phyloP scores from a whole-genome alignment of 2,329 filamentous ascomycete species.

The Hirsutella rhossiliensis region DNA sequence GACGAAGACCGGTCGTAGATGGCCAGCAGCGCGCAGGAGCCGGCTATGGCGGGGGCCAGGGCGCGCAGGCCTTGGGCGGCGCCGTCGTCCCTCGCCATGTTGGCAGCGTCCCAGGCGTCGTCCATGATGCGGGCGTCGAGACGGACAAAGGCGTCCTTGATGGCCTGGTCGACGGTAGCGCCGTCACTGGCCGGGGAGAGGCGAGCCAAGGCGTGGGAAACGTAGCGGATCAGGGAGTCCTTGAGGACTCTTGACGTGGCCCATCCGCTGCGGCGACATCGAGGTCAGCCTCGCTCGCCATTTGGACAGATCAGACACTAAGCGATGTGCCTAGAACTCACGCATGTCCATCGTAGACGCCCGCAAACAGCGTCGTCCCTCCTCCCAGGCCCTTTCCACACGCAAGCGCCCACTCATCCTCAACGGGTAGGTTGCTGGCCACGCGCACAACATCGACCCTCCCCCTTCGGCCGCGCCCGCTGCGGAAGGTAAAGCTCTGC shows the following conservation, averaged over 20 bases:
- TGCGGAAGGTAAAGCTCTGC: conserved; percentile 15
- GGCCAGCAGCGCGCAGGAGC: conserved; percentile 52
- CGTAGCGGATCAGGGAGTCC: conserved; percentile 26
- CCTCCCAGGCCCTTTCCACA: conserved; percentile 17
- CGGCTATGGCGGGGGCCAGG: conserved; percentile 27
- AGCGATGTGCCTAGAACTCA: conserved; percentile 15
- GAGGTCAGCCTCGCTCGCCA: background rate
- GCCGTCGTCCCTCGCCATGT: conserved; percentile 14
- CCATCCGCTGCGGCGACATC: conserved; percentile 19
- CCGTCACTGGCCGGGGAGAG: conserved; percentile 22
- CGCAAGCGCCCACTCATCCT: conserved; percentile 21
- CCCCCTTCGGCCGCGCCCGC: conserved; percentile 10
- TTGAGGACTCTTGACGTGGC: conserved; percentile 28
- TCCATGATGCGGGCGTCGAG: conserved; percentile 44
- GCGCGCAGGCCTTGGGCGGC: conserved; percentile 15
- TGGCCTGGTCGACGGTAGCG: conserved; percentile 37
- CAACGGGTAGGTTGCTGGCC: conserved; percentile 21
- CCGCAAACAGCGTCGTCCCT: conserved; percentile 17
- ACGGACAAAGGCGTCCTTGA: conserved; percentile 44
- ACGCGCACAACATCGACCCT: conserved; percentile 21
- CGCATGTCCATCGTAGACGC: conserved; percentile 38
- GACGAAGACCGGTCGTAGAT: conserved; percentile 43
- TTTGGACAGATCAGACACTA: background rate
- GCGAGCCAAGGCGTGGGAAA: conserved; percentile 22
- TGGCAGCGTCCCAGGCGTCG: conserved; percentile 18